Percentiles rank a stretch among this genome's conserved stretches.
Conservation (phyloP, 2,329 filamentous ascomycete genomes). For the Phyllosticta citriasiana region DNA sequence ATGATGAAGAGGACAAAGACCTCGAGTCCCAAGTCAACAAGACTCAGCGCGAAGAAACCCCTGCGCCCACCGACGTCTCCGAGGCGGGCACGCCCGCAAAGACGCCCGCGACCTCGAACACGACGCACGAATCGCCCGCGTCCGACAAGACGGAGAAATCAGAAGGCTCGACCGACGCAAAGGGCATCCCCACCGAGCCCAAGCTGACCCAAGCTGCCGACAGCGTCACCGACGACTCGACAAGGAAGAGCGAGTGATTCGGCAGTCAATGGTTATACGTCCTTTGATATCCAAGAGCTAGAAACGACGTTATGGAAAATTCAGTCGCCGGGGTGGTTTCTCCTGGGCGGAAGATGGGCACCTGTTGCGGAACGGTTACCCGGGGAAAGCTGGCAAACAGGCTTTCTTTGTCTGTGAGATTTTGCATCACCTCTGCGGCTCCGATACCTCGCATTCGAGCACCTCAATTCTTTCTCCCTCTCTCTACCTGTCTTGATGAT, state of each 20-base stretch:
- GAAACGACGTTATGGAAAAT: conserved; percentile 6
- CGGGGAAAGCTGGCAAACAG: conserved; percentile 7
- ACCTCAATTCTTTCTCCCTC: conserved; percentile 4
- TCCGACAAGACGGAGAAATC: conserved; percentile 10
- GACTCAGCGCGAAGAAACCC: conserved; percentile 18
- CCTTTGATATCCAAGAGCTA: conserved; percentile 11
- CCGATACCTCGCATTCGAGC: conserved; percentile 9
- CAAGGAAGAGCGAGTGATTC: conserved; percentile 8
- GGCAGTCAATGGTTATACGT: conserved; percentile 5
- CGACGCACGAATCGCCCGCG: conserved; percentile 7
- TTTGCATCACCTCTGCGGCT: conserved; percentile 9
- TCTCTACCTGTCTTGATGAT: neutral
- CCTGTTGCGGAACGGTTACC: conserved; percentile 3
- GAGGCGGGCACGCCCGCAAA: conserved; percentile 11
- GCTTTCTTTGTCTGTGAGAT: conserved; percentile 8
- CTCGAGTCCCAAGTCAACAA: conserved; percentile 74
- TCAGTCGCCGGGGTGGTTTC: neutral
- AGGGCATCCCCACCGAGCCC: neutral
- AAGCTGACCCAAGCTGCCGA: conserved; percentile 8
- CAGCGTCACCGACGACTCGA: neutral
- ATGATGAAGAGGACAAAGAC: conserved; percentile 78
- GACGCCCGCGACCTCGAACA: conserved; percentile 1
- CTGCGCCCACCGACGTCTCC: conserved; percentile 6
- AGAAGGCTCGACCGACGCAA: neutral
- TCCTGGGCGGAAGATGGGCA: neutral